phyloP scores from a whole-genome alignment of 805 yeast species.

The Komagataella ulmi region DNA sequence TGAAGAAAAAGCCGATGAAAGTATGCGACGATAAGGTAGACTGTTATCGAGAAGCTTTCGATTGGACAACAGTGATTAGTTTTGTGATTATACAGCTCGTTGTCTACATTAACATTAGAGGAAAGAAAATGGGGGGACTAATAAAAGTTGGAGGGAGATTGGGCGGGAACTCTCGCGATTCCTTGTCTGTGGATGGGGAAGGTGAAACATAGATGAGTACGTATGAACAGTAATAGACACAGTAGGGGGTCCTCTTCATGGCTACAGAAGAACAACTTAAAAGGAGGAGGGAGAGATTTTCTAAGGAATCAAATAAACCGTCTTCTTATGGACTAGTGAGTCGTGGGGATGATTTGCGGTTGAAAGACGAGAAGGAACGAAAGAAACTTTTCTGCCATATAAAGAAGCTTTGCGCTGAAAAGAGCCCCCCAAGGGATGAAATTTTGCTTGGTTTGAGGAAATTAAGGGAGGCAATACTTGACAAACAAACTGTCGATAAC shows the following conservation, averaged over 20 bases:
- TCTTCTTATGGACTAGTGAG: constrained; percentile 38
- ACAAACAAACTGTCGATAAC: constrained; percentile 16
- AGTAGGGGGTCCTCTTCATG: not conserved
- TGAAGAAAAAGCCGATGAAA: constrained; percentile 12
- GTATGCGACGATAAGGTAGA: constrained; percentile 23
- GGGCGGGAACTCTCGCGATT: not conserved
- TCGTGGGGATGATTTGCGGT: constrained; percentile 39
- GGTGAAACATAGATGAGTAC: not conserved
- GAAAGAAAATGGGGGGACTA: not conserved
- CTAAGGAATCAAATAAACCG: constrained; percentile 10
- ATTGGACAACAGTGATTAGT: constrained; percentile 1
- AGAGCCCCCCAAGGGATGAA: constrained; percentile 11
- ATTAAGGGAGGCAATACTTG: constrained; percentile 40
- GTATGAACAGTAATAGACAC: not conserved
- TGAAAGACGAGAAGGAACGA: constrained; percentile 32
- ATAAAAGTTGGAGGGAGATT: no score
- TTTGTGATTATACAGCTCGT: not conserved
- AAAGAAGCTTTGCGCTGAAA: constrained; percentile 10
- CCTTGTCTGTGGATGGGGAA: not conserved
- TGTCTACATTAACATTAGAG: not conserved
- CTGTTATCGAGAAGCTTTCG: constrained; percentile 19
- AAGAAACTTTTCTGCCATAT: constrained; percentile 24
- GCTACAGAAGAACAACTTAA: not conserved
- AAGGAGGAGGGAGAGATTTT: constrained; percentile 21
- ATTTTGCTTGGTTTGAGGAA: constrained; percentile 30